phyloP scores from a whole-genome alignment of 768 basidiomycete species.

The Lactifluus volemus region DNA sequence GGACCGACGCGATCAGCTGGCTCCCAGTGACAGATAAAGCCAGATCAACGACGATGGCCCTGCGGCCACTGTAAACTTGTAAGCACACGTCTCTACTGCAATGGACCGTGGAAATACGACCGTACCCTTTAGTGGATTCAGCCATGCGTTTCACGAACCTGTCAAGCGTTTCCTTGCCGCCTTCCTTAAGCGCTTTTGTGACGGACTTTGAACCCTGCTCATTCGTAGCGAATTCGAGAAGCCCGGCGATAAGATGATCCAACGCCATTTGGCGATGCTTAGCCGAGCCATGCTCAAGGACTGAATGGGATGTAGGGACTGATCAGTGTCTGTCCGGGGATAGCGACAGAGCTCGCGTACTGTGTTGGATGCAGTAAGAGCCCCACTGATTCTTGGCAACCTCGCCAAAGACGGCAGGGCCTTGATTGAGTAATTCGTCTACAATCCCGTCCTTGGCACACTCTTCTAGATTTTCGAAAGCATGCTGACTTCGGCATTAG shows the following conservation, averaged over 20 bases:
- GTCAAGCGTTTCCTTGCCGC: conserved; percentile 66
- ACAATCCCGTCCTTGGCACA: conserved; percentile 80
- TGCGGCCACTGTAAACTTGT: conserved; percentile 41
- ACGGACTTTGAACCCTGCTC: conserved; percentile 87
- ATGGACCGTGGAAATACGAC: neutral
- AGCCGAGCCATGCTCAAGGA: conserved; percentile 77
- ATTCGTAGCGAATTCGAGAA: conserved; percentile 71
- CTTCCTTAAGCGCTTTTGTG: conserved; percentile 80
- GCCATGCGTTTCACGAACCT: conserved; percentile 75
- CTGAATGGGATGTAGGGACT: conserved; percentile 29
- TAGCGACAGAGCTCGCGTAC: conserved; percentile 34
- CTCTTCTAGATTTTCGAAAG: conserved; percentile 79
- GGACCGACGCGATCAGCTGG: conserved; percentile 73
- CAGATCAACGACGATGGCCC: conserved; percentile 81
- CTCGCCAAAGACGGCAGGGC: conserved; percentile 55
- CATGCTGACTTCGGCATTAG: conserved; percentile 43
- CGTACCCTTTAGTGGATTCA: conserved; percentile 73
- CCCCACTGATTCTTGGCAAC: conserved; percentile 88
- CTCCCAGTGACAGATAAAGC: conserved; percentile 79
- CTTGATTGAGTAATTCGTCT: conserved; percentile 73
- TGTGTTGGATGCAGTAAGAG: conserved; percentile 79
- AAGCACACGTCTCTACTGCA: neutral
- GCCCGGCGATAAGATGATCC: conserved; percentile 67
- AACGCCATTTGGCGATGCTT: conserved; percentile 67
- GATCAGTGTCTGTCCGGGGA: conserved; percentile 4